A percentile compares a stretch with the other conserved stretches of the same genome.
Evolutionary conservation across 805 yeast genomes (phyloP).

Genomic region (Cyberlindnera euphorbiiphila): DNA sequence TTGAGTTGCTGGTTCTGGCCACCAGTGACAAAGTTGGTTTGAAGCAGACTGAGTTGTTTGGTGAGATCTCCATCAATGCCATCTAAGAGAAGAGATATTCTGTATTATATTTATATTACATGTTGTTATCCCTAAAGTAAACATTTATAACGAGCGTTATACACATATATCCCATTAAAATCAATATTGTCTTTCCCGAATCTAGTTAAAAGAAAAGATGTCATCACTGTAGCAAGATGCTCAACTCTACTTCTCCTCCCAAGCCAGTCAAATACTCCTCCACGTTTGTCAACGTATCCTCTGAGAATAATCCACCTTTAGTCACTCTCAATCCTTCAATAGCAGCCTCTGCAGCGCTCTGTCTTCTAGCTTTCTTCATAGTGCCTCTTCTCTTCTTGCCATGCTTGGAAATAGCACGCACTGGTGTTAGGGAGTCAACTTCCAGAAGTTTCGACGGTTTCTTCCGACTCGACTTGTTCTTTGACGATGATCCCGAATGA

Average conservation of each 20-base stretch:
- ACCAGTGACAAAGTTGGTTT: conserved; percentile 66
- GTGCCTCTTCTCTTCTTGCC: conserved; percentile 25
- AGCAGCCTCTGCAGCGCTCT: conserved; percentile 70
- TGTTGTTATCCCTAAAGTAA: conserved; percentile 2
- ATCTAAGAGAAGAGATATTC: too few species aligned
- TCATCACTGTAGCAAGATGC: conserved; percentile 30
- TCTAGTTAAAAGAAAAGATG: too few species aligned
- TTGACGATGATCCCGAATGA: conserved; percentile 6
- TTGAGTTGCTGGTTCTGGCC: conserved; percentile 78
- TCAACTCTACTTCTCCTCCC: conserved; percentile 39
- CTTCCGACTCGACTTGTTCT: conserved; percentile 11
- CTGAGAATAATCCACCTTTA: conserved; percentile 72
- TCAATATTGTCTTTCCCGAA: conserved; percentile 3
- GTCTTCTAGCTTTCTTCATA: conserved; percentile 46
- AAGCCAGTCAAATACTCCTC: conserved; percentile 62
- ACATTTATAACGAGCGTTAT: conserved; percentile 3
- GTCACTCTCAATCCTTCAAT: conserved; percentile 74
- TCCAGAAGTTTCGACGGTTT: conserved; percentile 11
- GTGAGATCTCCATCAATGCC: conserved; percentile 39
- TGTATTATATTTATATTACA: too few species aligned
- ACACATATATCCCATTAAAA: conserved; percentile 2
- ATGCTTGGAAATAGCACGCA: conserved; percentile 14
- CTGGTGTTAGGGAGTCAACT: conserved; percentile 19
- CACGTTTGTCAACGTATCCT: conserved; percentile 67
- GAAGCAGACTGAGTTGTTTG: conserved; percentile 57